Conservation (phyloP, 2,329 filamentous ascomycete genomes). For the Cercospora sesami region DNA sequence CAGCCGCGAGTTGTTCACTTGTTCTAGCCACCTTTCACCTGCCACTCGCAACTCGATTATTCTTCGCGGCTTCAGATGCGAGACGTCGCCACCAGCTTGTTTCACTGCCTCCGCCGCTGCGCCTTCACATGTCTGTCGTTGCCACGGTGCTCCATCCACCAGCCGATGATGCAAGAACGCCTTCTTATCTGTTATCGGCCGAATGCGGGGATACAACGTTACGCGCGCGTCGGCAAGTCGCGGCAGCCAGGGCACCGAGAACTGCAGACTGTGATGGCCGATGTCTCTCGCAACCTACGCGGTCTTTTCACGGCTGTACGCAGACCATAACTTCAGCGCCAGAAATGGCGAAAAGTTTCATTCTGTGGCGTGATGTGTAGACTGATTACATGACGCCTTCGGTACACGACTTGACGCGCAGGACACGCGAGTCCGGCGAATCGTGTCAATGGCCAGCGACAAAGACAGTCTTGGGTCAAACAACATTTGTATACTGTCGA, state of each 20-base stretch:
- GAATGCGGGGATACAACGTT: conserved; percentile 16
- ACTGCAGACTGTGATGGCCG: conserved; percentile 5
- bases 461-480: not conserved
- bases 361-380: conserved; percentile 6
- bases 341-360: not conserved
- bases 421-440: not conserved
- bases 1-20: not conserved
- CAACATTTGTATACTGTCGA: not conserved
- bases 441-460: not conserved
- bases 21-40: conserved; percentile 1
- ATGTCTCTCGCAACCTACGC: conserved; percentile 8
- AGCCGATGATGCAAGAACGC: conserved; percentile 5
- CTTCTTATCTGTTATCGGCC: conserved; percentile 13
- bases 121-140: conserved; percentile 4
- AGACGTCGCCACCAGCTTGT: conserved; percentile 1
- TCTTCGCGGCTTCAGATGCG: not conserved
- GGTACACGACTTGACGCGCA: not conserved
- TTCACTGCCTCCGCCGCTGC: not conserved
- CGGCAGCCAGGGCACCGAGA: not conserved
- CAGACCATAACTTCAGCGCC: not conserved
- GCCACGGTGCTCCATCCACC: conserved; percentile 4
- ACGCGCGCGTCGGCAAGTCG: conserved; percentile 3
- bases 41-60: not conserved
- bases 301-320: conserved; percentile 12
- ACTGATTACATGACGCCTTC: not conserved